These are phyloP conservation scores for Uronychia binucleata DNA, from an alignment of 73 alveolate genomes.

Conservation along the genomic window DNA sequence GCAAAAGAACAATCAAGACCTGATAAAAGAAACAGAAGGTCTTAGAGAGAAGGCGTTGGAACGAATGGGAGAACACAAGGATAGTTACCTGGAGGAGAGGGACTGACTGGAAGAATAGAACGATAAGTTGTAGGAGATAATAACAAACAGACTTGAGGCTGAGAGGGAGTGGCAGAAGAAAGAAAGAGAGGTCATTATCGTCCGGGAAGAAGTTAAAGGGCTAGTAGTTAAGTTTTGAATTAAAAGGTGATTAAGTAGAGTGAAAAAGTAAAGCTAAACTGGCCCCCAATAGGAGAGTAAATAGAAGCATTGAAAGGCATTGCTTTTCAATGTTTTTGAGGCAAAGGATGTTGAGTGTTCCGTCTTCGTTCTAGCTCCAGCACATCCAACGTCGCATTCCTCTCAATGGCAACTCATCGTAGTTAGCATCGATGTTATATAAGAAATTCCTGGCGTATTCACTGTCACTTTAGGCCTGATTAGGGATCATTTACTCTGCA, in stretches of 20 bases:
- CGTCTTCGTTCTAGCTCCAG: neutral
- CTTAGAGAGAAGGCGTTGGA: neutral
- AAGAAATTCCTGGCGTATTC: neutral
- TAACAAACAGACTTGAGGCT: neutral
- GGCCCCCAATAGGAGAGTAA: neutral
- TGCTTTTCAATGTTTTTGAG: neutral
- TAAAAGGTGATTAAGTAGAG: neutral
- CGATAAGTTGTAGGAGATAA: neutral
- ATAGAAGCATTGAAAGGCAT: neutral
- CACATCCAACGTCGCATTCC: neutral
- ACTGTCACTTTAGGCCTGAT: no score
- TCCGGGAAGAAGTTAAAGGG: neutral
- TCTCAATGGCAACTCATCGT: neutral
- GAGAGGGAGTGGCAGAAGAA: neutral
- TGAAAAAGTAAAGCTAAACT: neutral
- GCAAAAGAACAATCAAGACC: neutral
- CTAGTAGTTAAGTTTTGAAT: no score
- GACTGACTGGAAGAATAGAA: neutral
- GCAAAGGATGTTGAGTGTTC: neutral
- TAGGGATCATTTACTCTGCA: no score
- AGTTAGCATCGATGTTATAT: neutral
- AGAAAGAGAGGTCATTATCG: neutral
- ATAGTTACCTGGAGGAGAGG: neutral
- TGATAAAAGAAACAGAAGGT: neutral
- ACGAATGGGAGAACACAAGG: neutral